Percentiles rank a stretch among this genome's conserved stretches.
These are phyloP conservation scores for Starmerella powellii DNA, from an alignment of 805 yeast species.

Conservation along the genomic window DNA sequence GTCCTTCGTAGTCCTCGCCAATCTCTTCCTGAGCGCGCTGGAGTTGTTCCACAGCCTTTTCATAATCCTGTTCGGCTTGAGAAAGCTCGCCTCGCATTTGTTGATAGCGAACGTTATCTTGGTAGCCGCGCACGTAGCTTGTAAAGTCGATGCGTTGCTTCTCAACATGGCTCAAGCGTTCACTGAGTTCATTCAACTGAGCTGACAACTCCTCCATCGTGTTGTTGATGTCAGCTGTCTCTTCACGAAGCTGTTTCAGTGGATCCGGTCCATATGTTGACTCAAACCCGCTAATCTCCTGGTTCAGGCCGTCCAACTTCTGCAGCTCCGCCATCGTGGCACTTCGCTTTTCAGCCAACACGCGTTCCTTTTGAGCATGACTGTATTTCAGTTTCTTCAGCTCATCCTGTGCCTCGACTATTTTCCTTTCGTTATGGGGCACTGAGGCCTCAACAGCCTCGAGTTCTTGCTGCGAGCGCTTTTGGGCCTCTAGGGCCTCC, in stretches of 20 bases:
- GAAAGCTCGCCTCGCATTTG: not conserved
- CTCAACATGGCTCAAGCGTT: conserved; percentile 2
- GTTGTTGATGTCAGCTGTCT: not conserved
- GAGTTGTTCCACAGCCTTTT: conserved; percentile 24
- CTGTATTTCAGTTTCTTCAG: conserved; percentile 3
- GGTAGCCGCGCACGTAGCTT: conserved; percentile 48
- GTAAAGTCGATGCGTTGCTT: conserved; percentile 34
- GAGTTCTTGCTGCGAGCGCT: not conserved
- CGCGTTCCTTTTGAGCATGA: conserved; percentile 9
- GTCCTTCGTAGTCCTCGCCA: conserved; percentile 45
- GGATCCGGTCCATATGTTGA: conserved; percentile 8
- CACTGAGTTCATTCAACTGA: not conserved
- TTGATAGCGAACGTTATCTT: conserved; percentile 44
- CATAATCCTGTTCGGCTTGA: not conserved
- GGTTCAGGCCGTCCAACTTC: conserved; percentile 6
- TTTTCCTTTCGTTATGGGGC: conserved; percentile 2
- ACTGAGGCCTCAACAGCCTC: not conserved
- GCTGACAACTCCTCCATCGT: not conserved
- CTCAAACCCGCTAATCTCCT: conserved; percentile 12
- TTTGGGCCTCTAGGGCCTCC: not conserved
- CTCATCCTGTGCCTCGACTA: not conserved
- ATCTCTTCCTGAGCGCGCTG: conserved; percentile 35
- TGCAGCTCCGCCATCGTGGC: not conserved
- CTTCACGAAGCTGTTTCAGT: conserved; percentile 1
- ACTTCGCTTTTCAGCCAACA: conserved; percentile 5